Evolutionary conservation across 2,329 filamentous ascomycete genomes (phyloP), one percentile per base, ranked within the genome.

Genomic region (Pyricularia pennisetigena): DNA sequence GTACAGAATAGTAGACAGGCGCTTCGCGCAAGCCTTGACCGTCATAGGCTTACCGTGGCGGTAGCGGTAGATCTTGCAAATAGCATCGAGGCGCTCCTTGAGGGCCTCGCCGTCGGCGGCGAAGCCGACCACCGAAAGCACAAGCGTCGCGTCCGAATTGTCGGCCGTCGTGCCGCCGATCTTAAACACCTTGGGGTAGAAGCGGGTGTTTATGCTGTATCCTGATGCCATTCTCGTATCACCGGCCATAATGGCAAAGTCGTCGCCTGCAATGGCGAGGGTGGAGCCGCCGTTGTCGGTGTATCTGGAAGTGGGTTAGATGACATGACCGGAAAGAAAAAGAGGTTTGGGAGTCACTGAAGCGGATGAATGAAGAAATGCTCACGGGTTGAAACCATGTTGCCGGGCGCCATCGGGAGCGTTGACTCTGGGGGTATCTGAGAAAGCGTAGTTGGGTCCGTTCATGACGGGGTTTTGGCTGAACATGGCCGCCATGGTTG

Each of bases 61-160:
- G 84, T 97, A 97, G 75, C 91, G 92, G 87, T 98, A 98, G 90
- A 98, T 97, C 85, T 97, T 98, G 84, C 96, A 95, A 76, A 97
- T 88, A 71, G 92, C 90, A 78, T 98, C 94, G 71, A 98, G 87
- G 72, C 93, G 91, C 82, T 98, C 94, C 80, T 95, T 94, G 74
- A 99, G 85, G 49, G 95, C 94, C 75, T 94, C 89, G 70, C 95
- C 95, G 78, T 99, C 95, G 71, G 95, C 95, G 16, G 94, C 93
- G 77, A 97, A 99, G 64, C 95, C 95, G 62, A 97, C 94, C 0
- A 99, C 94, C 1, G 94, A 96, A 65, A 99, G 86, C 20, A 98
- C 87, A 75, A 99, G 91, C 68, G 88, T 91, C 67, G 93, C 91
- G 74, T 94, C 92, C 70, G 91, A 88, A 78, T 96, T 92, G 68